A percentile compares a stretch with the other conserved stretches of the same genome.
phyloP scores from a whole-genome alignment of 2,329 filamentous ascomycete species.

The Fusarium sp. region DNA sequence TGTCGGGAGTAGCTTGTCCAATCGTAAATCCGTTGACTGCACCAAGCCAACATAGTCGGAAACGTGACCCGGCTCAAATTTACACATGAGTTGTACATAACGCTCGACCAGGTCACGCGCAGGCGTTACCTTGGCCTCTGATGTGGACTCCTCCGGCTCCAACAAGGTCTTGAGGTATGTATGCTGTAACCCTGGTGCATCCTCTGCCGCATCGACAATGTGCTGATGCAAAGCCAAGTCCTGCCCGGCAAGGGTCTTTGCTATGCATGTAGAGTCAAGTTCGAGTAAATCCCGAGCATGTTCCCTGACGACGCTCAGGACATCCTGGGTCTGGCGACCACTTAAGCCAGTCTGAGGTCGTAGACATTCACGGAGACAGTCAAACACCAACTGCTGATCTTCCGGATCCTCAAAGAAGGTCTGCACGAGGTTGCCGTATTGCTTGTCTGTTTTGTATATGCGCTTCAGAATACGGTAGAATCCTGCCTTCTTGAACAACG shows the following conservation, averaged over 20 bases:
- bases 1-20: conserved; percentile 83
- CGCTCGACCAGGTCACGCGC: conserved; percentile 77
- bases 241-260: conserved; percentile 70
- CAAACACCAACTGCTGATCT: conserved; percentile 79
- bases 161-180: conserved; percentile 81
- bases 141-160: conserved; percentile 64
- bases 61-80: conserved; percentile 82
- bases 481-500: conserved; percentile 79
- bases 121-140: conserved; percentile 48
- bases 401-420: conserved; percentile 88
- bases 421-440: conserved; percentile 81
- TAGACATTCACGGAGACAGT: conserved; percentile 80
- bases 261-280: conserved; percentile 73
- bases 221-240: conserved; percentile 73
- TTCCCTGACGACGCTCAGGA: conserved; percentile 72
- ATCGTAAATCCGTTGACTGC: conserved; percentile 79
- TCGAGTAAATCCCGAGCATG: conserved; percentile 74
- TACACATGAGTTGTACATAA: conserved; percentile 93
- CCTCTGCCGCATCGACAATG: conserved; percentile 70
- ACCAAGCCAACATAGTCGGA: conserved; percentile 83
- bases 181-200: conserved; percentile 74
- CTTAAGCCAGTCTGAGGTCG: conserved; percentile 70
- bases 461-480: conserved; percentile 95
- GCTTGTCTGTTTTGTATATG: conserved; percentile 81
- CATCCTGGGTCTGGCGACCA: conserved; percentile 76